phyloP scores from a whole-genome alignment of 495 filamentous ascomycete species.

The Terfezia claveryi region DNA sequence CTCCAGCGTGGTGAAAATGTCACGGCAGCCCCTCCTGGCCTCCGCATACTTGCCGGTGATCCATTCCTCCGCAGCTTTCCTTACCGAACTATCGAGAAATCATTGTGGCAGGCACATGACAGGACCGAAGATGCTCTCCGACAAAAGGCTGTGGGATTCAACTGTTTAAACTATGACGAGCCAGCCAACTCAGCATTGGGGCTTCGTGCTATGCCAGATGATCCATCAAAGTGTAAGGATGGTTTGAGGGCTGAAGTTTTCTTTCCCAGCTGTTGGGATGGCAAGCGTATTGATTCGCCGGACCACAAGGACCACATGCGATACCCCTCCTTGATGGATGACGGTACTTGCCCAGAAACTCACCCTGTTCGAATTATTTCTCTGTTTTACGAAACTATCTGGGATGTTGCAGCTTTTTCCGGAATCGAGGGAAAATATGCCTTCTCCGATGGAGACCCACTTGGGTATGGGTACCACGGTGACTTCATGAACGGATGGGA shows the following conservation, averaged over 20 bases:
- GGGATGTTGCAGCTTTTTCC: slow-evolving; percentile 45
- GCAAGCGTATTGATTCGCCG: slow-evolving; percentile 34
- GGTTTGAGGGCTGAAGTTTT: slow-evolving; percentile 64
- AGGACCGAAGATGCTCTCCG: slow-evolving; percentile 40
- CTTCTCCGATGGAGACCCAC: slow-evolving; percentile 63
- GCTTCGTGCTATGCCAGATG: slow-evolving; percentile 61
- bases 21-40: slow-evolving; percentile 52
- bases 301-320: slow-evolving; percentile 55
- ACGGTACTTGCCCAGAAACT: slow-evolving; percentile 52
- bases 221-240: slow-evolving; percentile 54
- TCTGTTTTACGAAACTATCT: slow-evolving; percentile 78
- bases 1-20: slow-evolving; percentile 42
- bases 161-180: slow-evolving; percentile 59
- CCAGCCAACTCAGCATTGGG: slow-evolving; percentile 46
- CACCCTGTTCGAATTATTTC: slow-evolving; percentile 47
- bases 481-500: slow-evolving; percentile 80
- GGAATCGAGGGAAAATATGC: slow-evolving; percentile 44
- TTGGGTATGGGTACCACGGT: slow-evolving; percentile 56
- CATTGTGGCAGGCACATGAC: slow-evolving; percentile 38
- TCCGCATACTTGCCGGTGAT: slow-evolving; percentile 76
- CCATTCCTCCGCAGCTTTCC: slow-evolving; percentile 44
- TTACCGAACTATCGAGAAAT: slow-evolving; percentile 34
- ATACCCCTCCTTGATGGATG: slow-evolving; percentile 53
- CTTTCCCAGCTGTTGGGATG: slow-evolving; percentile 89
- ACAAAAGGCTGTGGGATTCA: slow-evolving; percentile 79